A percentile compares a stretch with the other conserved stretches of the same genome.
Conservation (phyloP, 179 eudicot species). For the Camellia oleifera region DNA sequence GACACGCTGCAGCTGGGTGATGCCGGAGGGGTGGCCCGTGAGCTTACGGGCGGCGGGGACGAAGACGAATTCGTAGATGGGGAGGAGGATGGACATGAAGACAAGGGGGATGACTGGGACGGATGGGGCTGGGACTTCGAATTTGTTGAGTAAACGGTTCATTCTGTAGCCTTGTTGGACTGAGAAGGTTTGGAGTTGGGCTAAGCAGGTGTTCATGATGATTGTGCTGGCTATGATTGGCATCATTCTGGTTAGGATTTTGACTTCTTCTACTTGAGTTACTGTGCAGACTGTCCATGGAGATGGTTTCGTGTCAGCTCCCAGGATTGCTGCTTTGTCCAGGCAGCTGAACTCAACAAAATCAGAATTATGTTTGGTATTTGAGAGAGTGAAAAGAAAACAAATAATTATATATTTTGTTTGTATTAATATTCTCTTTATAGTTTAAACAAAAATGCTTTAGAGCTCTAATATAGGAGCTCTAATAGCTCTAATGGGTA, state of each 20-base stretch:
- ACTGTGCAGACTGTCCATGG: slow-evolving; percentile 55
- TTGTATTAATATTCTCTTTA: too few species aligned
- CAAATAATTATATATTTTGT: too few species aligned
- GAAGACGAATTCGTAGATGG: slow-evolving; percentile 42
- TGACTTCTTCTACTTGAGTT: slow-evolving; percentile 62
- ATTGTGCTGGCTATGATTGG: slow-evolving; percentile 63
- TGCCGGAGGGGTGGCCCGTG: slow-evolving; percentile 48
- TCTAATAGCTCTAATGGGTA: too few species aligned
- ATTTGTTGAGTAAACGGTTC: slow-evolving; percentile 35
- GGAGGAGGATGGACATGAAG: slow-evolving; percentile 49
- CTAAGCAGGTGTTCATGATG: slow-evolving; percentile 51
- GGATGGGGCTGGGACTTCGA: slow-evolving; percentile 43
- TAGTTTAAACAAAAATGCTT: too few species aligned
- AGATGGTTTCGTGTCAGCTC: slow-evolving; percentile 17
- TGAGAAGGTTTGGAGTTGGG: slow-evolving; percentile 63
- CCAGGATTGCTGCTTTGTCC: slow-evolving; percentile 55
- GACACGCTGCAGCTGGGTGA: slow-evolving; percentile 53
- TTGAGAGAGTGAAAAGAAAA: background rate
- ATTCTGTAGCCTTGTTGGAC: slow-evolving; percentile 47
- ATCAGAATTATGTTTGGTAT: background rate
- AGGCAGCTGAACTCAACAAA: slow-evolving; percentile 34
- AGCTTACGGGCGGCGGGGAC: slow-evolving; percentile 42
- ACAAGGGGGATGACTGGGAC: slow-evolving; percentile 51
- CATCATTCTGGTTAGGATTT: slow-evolving; percentile 48
- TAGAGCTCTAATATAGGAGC: too few species aligned